Evolutionary conservation across 75 land plant species (phyloP).

Genomic region (Cryptomeria japonica): DNA sequence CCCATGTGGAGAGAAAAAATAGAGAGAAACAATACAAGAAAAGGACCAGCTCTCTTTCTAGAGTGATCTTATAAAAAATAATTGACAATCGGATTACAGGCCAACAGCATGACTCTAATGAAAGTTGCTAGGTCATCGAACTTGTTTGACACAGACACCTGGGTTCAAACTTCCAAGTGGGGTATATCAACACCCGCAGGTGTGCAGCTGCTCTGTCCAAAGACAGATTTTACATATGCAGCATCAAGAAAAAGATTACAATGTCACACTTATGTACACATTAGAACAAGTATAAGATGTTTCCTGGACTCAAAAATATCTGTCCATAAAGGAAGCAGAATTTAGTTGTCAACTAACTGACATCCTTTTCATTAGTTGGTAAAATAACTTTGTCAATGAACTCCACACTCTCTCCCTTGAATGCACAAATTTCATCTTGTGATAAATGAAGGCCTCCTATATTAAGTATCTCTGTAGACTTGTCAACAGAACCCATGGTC

Average conservation of each 20-base stretch:
- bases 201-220: not conserved
- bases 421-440: not conserved
- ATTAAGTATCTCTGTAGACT: not conserved
- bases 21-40: not conserved
- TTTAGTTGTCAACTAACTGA: not conserved
- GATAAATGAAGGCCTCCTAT: not conserved
- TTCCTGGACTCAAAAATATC: not conserved
- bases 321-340: not conserved
- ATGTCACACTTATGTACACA: constrained; percentile 5
- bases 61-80: not conserved
- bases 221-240: not conserved
- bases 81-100: not conserved
- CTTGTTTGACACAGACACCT: not conserved
- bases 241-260: not conserved
- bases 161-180: not conserved
- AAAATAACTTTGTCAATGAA: constrained; percentile 1
- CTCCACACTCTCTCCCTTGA: not conserved
- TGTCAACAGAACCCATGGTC: not conserved
- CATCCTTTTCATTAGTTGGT: not conserved
- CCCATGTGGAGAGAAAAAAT: not conserved
- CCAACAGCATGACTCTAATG: not conserved
- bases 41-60: not conserved
- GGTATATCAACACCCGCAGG: not conserved
- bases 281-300: not conserved
- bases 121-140: not conserved